These are phyloP conservation scores for Colletotrichum brevisporum DNA, from an alignment of 2,329 filamentous ascomycete species.

Conservation along the genomic window DNA sequence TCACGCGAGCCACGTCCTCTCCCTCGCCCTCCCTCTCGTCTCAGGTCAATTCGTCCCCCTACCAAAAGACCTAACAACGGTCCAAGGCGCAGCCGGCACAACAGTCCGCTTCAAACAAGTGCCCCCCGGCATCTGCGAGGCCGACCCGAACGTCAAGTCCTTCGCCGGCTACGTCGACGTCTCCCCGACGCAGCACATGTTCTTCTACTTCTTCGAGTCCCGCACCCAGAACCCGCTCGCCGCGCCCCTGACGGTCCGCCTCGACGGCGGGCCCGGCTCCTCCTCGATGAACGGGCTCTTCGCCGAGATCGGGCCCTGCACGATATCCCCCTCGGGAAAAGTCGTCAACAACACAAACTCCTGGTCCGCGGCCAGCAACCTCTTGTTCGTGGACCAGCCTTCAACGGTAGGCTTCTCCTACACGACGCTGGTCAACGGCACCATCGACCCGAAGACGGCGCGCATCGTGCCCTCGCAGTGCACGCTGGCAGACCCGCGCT, in stretches of 20 bases:
- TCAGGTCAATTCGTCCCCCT: slow-evolving; percentile 16
- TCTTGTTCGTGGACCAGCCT: slow-evolving; percentile 28
- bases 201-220: slow-evolving; percentile 28
- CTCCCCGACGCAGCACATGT: slow-evolving; percentile 26
- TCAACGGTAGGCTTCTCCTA: slow-evolving; percentile 30
- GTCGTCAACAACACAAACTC: slow-evolving; percentile 28
- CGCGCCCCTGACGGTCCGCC: slow-evolving; percentile 24
- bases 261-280: slow-evolving; percentile 29
- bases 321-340: slow-evolving; percentile 19
- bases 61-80: slow-evolving; percentile 16
- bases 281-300: slow-evolving; percentile 32
- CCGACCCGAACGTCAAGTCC: slow-evolving; percentile 13
- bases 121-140: slow-evolving; percentile 29
- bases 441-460: slow-evolving; percentile 17
- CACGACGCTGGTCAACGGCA: slow-evolving; percentile 28
- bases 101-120: slow-evolving; percentile 27
- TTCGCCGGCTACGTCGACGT: slow-evolving; percentile 36
- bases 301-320: slow-evolving; percentile 25
- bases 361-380: slow-evolving; percentile 27
- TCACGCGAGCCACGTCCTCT: too few species aligned
- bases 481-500: slow-evolving; percentile 20
- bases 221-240: slow-evolving; percentile 5
- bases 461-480: slow-evolving; percentile 21
- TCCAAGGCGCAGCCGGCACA: slow-evolving; percentile 16
- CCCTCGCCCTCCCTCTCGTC: background rate